These are phyloP conservation scores for Brassica nigra DNA, from an alignment of 345 rosid genomes.

Conservation along the genomic window DNA sequence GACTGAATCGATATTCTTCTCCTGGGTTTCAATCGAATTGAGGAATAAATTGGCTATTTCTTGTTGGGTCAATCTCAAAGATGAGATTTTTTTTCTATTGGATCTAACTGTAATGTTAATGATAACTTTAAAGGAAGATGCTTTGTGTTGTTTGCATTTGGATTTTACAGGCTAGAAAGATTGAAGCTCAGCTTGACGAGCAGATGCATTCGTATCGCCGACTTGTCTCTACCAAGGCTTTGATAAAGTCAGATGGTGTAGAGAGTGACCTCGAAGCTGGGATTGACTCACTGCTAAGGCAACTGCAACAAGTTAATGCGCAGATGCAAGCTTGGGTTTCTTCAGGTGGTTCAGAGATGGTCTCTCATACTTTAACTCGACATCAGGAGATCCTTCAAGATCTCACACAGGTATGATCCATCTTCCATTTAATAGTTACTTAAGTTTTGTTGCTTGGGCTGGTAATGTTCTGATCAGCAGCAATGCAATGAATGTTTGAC, in stretches of 20 bases:
- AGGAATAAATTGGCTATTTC: neutral
- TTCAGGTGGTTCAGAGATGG: constrained; percentile 97
- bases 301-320: constrained; percentile 78
- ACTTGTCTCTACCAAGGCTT: constrained; percentile 71
- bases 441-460: neutral
- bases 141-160: constrained; percentile 13
- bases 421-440: too few relatives aligned
- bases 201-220: constrained; percentile 91
- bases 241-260: constrained; percentile 55
- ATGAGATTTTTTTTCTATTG: neutral
- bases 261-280: constrained; percentile 86
- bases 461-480: neutral
- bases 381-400: constrained; percentile 98
- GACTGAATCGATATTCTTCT: neutral
- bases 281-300: constrained; percentile 63
- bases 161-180: constrained; percentile 75
- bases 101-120: neutral
- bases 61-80: neutral
- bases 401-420: constrained; percentile 67
- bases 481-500: neutral
- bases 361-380: constrained; percentile 93
- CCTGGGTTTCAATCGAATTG: constrained; percentile 7
- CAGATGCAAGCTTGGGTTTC: constrained; percentile 99
- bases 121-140: neutral
- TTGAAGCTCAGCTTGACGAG: constrained; percentile 97